These are phyloP conservation scores for Chrysanthemum lavandulifolium DNA, from an alignment of 129 eudicot species.

Conservation along the genomic window DNA sequence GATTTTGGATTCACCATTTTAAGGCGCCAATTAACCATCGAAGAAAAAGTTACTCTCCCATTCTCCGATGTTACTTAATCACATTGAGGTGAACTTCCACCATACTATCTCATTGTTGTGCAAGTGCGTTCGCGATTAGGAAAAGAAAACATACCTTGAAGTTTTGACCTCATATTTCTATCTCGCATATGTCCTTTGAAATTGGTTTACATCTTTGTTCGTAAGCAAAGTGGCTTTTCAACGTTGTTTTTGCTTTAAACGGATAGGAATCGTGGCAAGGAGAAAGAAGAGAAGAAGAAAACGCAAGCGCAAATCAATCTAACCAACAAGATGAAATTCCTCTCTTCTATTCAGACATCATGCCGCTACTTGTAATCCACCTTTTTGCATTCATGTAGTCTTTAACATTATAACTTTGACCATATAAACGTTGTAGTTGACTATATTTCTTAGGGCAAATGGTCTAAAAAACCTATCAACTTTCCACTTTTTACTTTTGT, in stretches of 20 bases:
- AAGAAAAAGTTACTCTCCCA: no score
- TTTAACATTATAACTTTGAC: neutral
- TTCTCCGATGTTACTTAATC: no score
- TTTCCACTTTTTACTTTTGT: no score
- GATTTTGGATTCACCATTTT: no score
- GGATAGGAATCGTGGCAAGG: slow-evolving; percentile 66
- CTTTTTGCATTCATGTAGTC: slow-evolving; percentile 4
- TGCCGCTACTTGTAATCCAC: slow-evolving; percentile 84
- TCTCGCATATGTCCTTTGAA: neutral
- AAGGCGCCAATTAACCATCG: no score
- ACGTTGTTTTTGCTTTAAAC: slow-evolving; percentile 17
- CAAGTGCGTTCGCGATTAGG: neutral
- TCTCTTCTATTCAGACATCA: slow-evolving; percentile 80
- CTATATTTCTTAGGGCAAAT: no score
- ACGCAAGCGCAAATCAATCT: slow-evolving; percentile 25
- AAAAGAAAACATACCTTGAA: slow-evolving; percentile 7
- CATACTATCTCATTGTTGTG: neutral
- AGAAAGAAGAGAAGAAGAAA: slow-evolving; percentile 58
- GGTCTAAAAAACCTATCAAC: no score
- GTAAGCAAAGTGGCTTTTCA: neutral
- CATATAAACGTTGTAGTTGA: slow-evolving; percentile 7
- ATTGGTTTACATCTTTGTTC: no score
- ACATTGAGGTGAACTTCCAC: slow-evolving; percentile 9
- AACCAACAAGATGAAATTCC: slow-evolving; percentile 63
- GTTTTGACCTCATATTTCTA: neutral